These are phyloP conservation scores for Forsythia suspensa DNA, from an alignment of 257 asterid genomes.

Conservation along the genomic window DNA sequence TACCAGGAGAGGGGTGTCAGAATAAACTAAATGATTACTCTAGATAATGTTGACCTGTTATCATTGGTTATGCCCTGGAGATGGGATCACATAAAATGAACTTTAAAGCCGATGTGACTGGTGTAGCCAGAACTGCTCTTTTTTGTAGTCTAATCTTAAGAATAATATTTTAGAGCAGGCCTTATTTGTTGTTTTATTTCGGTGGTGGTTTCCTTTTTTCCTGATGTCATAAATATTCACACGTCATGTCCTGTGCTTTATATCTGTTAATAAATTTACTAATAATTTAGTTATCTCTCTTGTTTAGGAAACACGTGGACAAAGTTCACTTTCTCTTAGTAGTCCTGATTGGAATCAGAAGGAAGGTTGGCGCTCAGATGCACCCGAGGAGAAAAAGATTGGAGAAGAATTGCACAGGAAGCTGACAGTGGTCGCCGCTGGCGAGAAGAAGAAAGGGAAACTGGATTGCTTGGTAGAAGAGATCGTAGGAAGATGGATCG, in stretches of 20 bases:
- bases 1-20: neutral
- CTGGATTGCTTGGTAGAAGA: constrained; percentile 90
- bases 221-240: neutral
- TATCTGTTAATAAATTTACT: neutral
- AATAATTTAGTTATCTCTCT: neutral
- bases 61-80: neutral
- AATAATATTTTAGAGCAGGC: neutral
- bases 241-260: neutral
- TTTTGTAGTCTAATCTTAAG: neutral
- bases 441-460: constrained; percentile 99
- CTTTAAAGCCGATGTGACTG: neutral
- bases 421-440: constrained; percentile 87
- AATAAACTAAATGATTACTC: neutral
- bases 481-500: constrained; percentile 93
- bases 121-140: neutral
- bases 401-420: constrained; percentile 68
- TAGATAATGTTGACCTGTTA: neutral
- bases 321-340: constrained; percentile 85
- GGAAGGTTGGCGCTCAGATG: constrained; percentile 82
- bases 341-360: constrained; percentile 74
- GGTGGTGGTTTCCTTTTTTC: neutral
- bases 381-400: constrained; percentile 77
- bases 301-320: constrained; percentile 76
- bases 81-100: constrained; percentile 1
- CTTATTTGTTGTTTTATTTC: neutral